Evolutionary conservation across 371 early-diverging fungal genomes (phyloP), one percentile per base, ranked within the genome.

Genomic region (Chytridium lagenaria): DNA sequence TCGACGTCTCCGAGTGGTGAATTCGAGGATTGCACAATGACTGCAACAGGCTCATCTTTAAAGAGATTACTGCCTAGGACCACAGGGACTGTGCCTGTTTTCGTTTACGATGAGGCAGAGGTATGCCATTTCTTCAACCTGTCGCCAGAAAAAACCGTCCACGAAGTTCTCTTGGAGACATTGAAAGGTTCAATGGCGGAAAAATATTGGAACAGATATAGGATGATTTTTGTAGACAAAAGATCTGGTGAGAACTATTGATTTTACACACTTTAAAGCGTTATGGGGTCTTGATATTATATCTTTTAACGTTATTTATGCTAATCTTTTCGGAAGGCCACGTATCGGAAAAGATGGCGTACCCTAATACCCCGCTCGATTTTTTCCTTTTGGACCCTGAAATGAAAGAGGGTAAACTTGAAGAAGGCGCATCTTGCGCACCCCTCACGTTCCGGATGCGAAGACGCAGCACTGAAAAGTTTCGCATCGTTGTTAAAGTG

Each of bases 101-200:
- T 74, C 59, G 28, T 76, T 15, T 71, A 77, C 38, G 50, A 70
- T 64, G 77, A 77, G 26, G 73, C 73, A 33, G 78, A 70, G 7
- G 68, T 52, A 16, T 76, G 74, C 59, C 50, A 55, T 38, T 68
- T 74, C 67, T 78, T 76, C 59, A 67, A 71, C 15, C 69, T 77
- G 2, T 16, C 52, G n/a, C 75, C 81, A 7, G 61, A 67, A 34
- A 74, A 74, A 26, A 78, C 78, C 23, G 61, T 81, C 0, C 67
- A 78, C 34, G 81, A 81, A 51, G 72, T 81, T 1, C 51, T 72
- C 16, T 37, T 72, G 63, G 75, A 77, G 31, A 71, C 76, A 16
- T 51, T 74, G 69, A 0, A 36, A 7, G 69, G 73, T 37, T 22
- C 71, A n/a, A 73, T 71, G 10, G 26, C 52, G 50, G 26, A 50